These are phyloP conservation scores for Penicillium decumbens DNA, from an alignment of 2,329 filamentous ascomycete species.

Conservation along the genomic window DNA sequence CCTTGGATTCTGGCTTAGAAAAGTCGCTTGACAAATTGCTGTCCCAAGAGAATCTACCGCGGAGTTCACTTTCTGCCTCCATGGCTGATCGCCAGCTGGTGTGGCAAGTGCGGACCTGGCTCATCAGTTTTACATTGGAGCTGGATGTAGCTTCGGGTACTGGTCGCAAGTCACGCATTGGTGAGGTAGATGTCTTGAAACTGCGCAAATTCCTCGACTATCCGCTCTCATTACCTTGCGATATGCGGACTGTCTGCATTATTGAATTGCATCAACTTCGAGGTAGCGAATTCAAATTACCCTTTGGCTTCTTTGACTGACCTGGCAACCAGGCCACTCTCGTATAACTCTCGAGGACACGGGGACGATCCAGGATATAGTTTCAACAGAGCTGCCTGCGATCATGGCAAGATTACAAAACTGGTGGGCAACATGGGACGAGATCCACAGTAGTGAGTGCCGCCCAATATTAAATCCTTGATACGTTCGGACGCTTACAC, in stretches of 20 bases:
- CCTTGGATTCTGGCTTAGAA: constrained; percentile 33
- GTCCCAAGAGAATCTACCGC: constrained; percentile 28
- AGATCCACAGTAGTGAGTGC: constrained; percentile 31
- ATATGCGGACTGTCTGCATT: constrained; percentile 34
- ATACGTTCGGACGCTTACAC: neutral
- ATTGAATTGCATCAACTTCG: constrained; percentile 37
- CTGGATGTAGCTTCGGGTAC: constrained; percentile 35
- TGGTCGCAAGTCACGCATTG: constrained; percentile 33
- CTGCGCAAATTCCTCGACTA: constrained; percentile 34
- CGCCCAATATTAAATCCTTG: neutral
- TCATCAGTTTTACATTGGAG: constrained; percentile 35
- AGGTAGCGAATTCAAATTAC: constrained; percentile 11
- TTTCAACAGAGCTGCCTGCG: constrained; percentile 27
- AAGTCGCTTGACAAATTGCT: constrained; percentile 33
- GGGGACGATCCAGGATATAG: constrained; percentile 23
- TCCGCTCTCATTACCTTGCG: constrained; percentile 32
- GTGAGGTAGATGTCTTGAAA: constrained; percentile 32
- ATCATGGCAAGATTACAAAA: constrained; percentile 31
- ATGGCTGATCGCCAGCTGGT: constrained; percentile 34
- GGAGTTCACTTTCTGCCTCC: constrained; percentile 33
- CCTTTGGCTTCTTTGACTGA: neutral
- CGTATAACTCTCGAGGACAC: constrained; percentile 30
- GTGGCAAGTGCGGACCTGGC: constrained; percentile 35
- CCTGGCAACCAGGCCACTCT: constrained; percentile 19
- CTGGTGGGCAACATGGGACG: constrained; percentile 36